Percentiles rank a stretch among this genome's conserved stretches.
Conservation (phyloP, 176 grass and related monocot species). For the Avena atlantica region DNA sequence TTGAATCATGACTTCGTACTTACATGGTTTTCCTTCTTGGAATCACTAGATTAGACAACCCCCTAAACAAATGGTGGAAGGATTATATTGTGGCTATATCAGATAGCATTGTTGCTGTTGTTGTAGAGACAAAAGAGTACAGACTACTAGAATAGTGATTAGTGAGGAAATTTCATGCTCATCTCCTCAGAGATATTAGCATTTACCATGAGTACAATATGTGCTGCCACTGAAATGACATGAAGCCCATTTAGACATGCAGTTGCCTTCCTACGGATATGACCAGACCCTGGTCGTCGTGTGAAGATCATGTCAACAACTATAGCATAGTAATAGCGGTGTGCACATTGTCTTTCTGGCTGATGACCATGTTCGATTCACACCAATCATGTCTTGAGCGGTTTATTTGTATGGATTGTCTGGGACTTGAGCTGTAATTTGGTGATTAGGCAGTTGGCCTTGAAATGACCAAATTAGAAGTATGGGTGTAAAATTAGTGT, state of each 20-base stretch:
- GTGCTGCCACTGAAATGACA: neutral
- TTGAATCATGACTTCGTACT: neutral
- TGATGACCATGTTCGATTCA: neutral
- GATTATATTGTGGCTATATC: neutral
- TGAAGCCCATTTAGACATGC: neutral
- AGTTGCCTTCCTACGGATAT: neutral
- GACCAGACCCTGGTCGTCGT: neutral
- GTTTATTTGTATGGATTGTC: neutral
- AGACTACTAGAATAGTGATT: neutral
- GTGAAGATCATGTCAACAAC: neutral
- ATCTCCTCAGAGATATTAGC: slow-evolving; percentile 16
- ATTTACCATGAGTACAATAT: neutral
- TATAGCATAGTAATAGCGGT: neutral
- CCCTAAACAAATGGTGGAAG: neutral
- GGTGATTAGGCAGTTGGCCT: neutral
- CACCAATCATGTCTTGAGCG: neutral
- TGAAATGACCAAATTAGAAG: neutral
- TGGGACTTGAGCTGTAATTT: neutral
- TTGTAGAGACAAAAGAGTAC: neutral
- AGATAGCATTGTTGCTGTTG: neutral
- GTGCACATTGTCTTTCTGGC: neutral
- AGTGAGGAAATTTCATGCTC: neutral
- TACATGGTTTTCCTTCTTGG: neutral
- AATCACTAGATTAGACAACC: neutral
- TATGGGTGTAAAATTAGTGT: too few species aligned